Conservation (phyloP, 495 filamentous ascomycete genomes). For the Mytilinidion resinicola region DNA sequence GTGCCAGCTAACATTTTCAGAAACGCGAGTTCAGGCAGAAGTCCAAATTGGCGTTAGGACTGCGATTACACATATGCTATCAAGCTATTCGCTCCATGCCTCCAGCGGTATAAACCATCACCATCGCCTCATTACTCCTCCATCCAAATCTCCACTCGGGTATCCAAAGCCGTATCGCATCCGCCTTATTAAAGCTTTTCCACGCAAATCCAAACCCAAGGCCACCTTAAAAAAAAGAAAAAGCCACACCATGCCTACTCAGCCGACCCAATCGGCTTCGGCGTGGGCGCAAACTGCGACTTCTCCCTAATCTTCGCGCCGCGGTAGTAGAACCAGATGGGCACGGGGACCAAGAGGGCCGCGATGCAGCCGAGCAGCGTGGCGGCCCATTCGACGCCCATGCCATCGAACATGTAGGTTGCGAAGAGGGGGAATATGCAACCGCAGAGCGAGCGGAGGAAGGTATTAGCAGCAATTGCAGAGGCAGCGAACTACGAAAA, state of each 20-base stretch:
- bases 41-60: too few relatives aligned
- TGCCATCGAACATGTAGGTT: constrained; percentile 68
- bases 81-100: too few relatives aligned
- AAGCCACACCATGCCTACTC: background rate
- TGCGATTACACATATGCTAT: too few relatives aligned
- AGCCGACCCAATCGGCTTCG: constrained; percentile 3
- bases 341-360: constrained; percentile 63
- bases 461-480: constrained; percentile 83
- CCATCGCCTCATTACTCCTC: too few relatives aligned
- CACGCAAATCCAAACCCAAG: too few relatives aligned
- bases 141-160: too few relatives aligned
- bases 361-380: constrained; percentile 74
- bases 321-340: constrained; percentile 58
- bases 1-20: too few relatives aligned
- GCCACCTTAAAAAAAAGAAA: too few relatives aligned
- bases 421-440: constrained; percentile 79
- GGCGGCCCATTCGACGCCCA: constrained; percentile 72
- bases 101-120: too few relatives aligned
- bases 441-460: constrained; percentile 70
- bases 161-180: too few relatives aligned
- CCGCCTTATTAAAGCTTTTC: too few relatives aligned
- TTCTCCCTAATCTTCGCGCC: constrained; percentile 58
- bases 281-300: constrained; percentile 62
- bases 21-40: too few relatives aligned
- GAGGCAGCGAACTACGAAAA: constrained; percentile 55